Evolutionary conservation across 1,284 basidiomycete species (phyloP), one percentile per base, ranked within the genome.

Genomic region (Ustilago trichophora): DNA sequence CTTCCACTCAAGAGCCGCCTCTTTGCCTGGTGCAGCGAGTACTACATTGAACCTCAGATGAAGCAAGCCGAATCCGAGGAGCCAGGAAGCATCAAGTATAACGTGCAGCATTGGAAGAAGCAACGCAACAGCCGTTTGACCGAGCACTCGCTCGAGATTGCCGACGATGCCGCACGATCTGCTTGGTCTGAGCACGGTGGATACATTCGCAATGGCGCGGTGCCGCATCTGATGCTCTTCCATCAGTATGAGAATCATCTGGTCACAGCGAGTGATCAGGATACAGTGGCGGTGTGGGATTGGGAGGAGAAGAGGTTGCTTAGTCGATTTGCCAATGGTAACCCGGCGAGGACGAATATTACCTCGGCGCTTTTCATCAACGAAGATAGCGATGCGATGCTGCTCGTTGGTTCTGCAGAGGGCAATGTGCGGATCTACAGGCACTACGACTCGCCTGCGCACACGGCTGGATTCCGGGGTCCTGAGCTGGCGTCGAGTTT

Each of bases 11-110:
- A 92, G 83, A 93, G 91, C 76, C 87, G 88, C 2, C 94, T 93
- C 82, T 98, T 91, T 80, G 93, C 96, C 77, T 98, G 93, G 92
- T 93, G 92, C 60, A 88, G 89, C 76, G 94, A 98, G 80, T 98
- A 98, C 82, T 98, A 97, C 84, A 93, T 91, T 65, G 94, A 98
- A 82, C 93, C 95, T 4, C 95, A 81, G 57, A 81, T 81, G 79
- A 55, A 66, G 59, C 54, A 93, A 86, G 88, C 91, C 16, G 95
- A 98, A 81, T 88, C 88, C 4, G 93, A 98, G 77, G 96, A 98
- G 82, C 93, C 94, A 15, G 95, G 95, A 3, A 94, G 91, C 64
- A 84, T 91, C 40, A 89, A 91, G 74, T 98, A 95, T 80, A 98
- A 97, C 77, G 91, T 95, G 75, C 93, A 97, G 78, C 88, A 94